These are phyloP conservation scores for Paecilomyces dactylethromorphus DNA, from an alignment of 2,329 filamentous ascomycete species.

Conservation along the genomic window DNA sequence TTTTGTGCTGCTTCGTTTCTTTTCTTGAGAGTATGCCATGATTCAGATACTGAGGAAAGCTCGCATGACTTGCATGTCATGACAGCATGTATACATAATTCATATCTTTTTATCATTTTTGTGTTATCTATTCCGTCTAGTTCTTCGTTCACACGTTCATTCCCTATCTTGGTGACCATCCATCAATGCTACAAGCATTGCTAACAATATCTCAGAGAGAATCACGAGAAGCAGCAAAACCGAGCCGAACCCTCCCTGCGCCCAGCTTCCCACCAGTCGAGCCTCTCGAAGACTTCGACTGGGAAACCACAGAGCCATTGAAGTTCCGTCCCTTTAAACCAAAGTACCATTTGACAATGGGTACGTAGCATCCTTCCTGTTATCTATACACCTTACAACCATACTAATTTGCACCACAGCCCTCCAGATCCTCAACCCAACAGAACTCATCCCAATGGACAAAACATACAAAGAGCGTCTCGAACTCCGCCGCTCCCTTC, in stretches of 20 bases:
- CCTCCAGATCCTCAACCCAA: slow-evolving; percentile 46
- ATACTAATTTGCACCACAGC: slow-evolving; percentile 28
- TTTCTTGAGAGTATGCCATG: no score
- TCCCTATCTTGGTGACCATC: neutral
- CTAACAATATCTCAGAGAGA: neutral
- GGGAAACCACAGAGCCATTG: slow-evolving; percentile 45
- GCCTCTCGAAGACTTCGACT: slow-evolving; percentile 46
- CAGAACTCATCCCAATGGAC: slow-evolving; percentile 54
- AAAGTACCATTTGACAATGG: slow-evolving; percentile 59
- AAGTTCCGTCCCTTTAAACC: slow-evolving; percentile 54
- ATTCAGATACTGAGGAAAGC: no score
- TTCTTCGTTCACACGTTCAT: neutral
- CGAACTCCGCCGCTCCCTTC: slow-evolving; percentile 41
- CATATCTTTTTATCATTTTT: no score
- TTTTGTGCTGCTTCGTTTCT: no score
- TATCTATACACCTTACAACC: neutral
- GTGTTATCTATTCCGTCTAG: no score
- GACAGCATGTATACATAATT: no score
- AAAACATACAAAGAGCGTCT: slow-evolving; percentile 51
- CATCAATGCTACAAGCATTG: neutral
- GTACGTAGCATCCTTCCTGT: slow-evolving; percentile 27
- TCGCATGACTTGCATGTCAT: no score
- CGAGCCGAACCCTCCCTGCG: slow-evolving; percentile 5
- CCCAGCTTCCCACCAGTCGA: slow-evolving; percentile 22
- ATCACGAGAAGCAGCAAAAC: neutral